Evolutionary conservation across 306 rosid genomes (phyloP), one percentile per base, ranked within the genome.

Genomic region (Acacia acuminata): DNA sequence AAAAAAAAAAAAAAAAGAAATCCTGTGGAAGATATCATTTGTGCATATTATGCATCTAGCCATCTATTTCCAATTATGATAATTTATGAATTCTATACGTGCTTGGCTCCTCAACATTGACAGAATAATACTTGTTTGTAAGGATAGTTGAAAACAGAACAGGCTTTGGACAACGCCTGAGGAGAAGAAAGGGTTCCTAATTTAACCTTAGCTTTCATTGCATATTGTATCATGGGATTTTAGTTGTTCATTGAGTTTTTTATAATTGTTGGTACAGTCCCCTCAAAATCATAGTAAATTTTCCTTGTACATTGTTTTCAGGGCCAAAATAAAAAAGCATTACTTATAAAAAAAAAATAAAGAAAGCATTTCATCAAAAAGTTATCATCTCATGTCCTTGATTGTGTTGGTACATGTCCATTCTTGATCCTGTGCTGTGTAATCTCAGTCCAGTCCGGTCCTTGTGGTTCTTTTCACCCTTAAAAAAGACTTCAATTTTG

Each of bases 11-110:
- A 13, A 3, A 47, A 47, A 58, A 45, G 6, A 71, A 12, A 64
- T 69, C 75, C 3, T 20, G 19, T 20, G 42, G 56, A 76, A 79
- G 25, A 20, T 65, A 70, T 50, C 60, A 42, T 65, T 42, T 58
- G 65, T 58, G 65, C 78, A 30, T 81, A 72, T 40, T 69, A 51
- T 83, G 40, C 73, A 58, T 85, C 43, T 50, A 80, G 70, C 73
- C 25, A 55, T 19, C 61, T 20, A 20, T 24, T 55, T 20, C 61
- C 67, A 58, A 40, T 43, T 77, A 60, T 73, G 1, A 51, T 81
- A 69, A 17, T 73, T 73, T 73, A 34, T 76, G 36, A 65, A 73
- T 72, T 72, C 24, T 65, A 77, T 72, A 56, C 79, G 73, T 72
- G 58, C 76, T 5, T 55, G 36, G 40, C 42, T 56, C 71, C 63